Percentiles rank a stretch among this genome's conserved stretches.
These are phyloP conservation scores for Entophlyctis helioformis DNA, from an alignment of 192 early-diverging fungal genomes.

Conservation along the genomic window DNA sequence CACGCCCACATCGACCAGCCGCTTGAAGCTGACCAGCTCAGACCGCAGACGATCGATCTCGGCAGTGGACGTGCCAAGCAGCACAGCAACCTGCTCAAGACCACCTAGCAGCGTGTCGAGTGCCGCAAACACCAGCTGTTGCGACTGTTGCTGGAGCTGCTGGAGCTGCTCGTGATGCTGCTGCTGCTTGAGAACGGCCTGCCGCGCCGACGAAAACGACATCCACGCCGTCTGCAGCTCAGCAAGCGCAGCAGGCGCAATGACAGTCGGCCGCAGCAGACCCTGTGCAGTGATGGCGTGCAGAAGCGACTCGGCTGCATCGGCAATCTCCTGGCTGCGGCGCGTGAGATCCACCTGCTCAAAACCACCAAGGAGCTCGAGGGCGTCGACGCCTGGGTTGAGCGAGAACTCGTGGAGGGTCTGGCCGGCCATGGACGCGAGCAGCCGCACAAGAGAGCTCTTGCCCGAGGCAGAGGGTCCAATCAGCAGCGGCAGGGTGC, in stretches of 20 bases:
- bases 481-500: conserved; percentile 84
- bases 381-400: conserved; percentile 88
- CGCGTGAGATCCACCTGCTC: conserved; percentile 86
- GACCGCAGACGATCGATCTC: too few relatives aligned
- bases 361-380: conserved; percentile 93
- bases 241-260: background rate
- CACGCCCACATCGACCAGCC: conserved; percentile 2
- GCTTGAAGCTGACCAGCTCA: too few relatives aligned
- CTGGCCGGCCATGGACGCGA: conserved; percentile 74
- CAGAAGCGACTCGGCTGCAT: conserved; percentile 12
- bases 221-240: too few relatives aligned
- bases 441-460: conserved; percentile 70
- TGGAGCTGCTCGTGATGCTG: too few relatives aligned
- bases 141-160: too few relatives aligned
- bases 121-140: too few relatives aligned
- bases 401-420: conserved; percentile 84
- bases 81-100: too few relatives aligned
- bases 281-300: background rate
- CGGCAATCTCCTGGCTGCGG: conserved; percentile 41
- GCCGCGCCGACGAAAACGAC: too few relatives aligned
- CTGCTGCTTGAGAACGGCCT: too few relatives aligned
- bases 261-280: conserved; percentile 2
- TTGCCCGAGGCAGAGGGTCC: conserved; percentile 81
- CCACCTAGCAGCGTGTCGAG: background rate
- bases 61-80: too few relatives aligned